Conservation (phyloP, 1,139 yeast species). For the Candida sanyaensis region DNA sequence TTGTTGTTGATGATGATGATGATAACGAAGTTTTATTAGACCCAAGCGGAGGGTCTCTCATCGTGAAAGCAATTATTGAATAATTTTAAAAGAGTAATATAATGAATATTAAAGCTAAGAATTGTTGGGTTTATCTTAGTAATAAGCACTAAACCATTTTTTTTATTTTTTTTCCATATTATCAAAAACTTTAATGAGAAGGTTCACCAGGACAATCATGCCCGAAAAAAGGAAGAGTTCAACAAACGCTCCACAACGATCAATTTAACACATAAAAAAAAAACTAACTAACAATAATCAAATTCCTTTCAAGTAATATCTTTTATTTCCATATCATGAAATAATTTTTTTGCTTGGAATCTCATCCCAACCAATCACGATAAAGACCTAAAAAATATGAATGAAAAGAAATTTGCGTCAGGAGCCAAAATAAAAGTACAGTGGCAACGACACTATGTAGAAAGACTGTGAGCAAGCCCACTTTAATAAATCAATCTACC, state of each 20-base stretch:
- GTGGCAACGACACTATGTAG: constrained; percentile 93
- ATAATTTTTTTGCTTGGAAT: background rate
- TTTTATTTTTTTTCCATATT: no score
- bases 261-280: background rate
- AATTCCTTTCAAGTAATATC: background rate
- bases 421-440: constrained; percentile 88
- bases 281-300: background rate
- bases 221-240: no score
- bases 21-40: background rate
- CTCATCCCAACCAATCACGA: constrained; percentile 24
- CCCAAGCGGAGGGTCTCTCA: background rate
- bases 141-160: no score
- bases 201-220: no score
- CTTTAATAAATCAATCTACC: constrained; percentile 37
- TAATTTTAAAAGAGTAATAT: no score
- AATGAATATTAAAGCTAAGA: no score
- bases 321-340: constrained; percentile 3
- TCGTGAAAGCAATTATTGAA: background rate
- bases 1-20: background rate
- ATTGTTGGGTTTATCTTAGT: no score
- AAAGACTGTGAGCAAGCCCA: constrained; percentile 84
- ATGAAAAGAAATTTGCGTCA: constrained; percentile 62
- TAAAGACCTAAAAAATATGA: constrained; percentile 24
- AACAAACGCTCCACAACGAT: no score
- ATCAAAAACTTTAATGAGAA: no score